These are phyloP conservation scores for Carpinus viminea DNA, from an alignment of 306 rosid species.

Conservation along the genomic window DNA sequence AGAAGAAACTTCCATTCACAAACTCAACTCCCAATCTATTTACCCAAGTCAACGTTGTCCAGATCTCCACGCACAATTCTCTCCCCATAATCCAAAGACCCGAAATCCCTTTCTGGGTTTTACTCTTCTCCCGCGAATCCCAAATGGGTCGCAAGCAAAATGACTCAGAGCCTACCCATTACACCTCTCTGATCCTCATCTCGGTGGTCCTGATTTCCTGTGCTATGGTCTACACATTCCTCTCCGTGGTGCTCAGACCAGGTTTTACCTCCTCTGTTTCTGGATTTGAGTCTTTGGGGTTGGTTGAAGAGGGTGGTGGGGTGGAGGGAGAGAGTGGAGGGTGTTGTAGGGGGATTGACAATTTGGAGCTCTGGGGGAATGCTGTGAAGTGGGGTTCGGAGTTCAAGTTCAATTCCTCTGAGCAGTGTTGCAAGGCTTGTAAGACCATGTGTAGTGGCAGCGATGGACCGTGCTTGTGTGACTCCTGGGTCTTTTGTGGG, in stretches of 20 bases:
- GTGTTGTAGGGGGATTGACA: constrained; percentile 78
- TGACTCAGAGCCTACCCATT: constrained; percentile 42
- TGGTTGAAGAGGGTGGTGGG: constrained; percentile 30
- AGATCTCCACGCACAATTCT: constrained; percentile 1
- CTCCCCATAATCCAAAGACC: constrained; percentile 10
- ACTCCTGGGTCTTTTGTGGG: constrained; percentile 90
- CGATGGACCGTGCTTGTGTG: constrained; percentile 91
- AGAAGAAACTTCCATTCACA: not conserved
- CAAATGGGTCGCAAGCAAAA: constrained; percentile 71
- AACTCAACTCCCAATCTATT: not conserved
- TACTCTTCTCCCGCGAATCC: constrained; percentile 24
- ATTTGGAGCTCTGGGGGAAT: constrained; percentile 86
- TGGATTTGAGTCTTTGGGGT: constrained; percentile 15
- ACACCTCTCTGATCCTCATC: constrained; percentile 42
- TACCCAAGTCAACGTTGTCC: constrained; percentile 48
- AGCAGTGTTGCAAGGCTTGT: constrained; percentile 80
- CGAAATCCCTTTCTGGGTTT: constrained; percentile 36
- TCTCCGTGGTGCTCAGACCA: constrained; percentile 49
- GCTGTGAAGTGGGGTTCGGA: constrained; percentile 96
- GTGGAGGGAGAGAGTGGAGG: constrained; percentile 28
- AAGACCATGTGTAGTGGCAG: constrained; percentile 82
- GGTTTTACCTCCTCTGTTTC: constrained; percentile 24
- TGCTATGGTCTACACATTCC: constrained; percentile 53
- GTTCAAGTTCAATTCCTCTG: constrained; percentile 68
- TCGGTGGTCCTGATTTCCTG: constrained; percentile 53